These are phyloP conservation scores for Phytopythium kandeliae DNA, from an alignment of 352 stramenopile genomes.

Conservation along the genomic window DNA sequence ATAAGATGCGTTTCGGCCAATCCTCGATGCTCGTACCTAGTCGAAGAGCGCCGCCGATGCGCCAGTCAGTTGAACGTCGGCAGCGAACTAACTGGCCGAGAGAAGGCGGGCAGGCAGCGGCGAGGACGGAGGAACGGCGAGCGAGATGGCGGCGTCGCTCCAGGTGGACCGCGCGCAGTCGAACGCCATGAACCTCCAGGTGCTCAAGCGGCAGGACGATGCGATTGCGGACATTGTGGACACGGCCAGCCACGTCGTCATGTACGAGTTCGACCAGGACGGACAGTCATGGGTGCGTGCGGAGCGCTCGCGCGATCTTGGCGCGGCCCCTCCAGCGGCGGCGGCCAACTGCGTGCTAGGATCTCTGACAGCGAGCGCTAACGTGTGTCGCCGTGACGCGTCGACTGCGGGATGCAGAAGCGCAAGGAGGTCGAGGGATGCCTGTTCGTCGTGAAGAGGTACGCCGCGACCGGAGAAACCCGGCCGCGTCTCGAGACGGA, in stretches of 20 bases:
- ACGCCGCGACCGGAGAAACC: too few relatives aligned
- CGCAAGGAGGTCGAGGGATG: slow-evolving; percentile 84
- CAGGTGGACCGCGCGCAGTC: slow-evolving; percentile 77
- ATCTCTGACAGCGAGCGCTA: neutral
- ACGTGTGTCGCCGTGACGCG: neutral
- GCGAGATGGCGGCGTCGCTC: slow-evolving; percentile 35
- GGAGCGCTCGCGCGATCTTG: too few relatives aligned
- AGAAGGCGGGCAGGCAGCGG: too few relatives aligned
- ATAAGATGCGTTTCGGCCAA: neutral
- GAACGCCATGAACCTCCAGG: slow-evolving; percentile 84
- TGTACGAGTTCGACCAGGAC: slow-evolving; percentile 86
- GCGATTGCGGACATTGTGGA: slow-evolving; percentile 80
- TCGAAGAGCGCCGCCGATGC: neutral
- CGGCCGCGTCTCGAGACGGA: too few relatives aligned
- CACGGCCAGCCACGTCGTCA: slow-evolving; percentile 80
- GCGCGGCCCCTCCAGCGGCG: too few relatives aligned
- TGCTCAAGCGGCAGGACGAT: slow-evolving; percentile 78
- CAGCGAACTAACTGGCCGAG: too few relatives aligned
- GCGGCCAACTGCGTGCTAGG: too few relatives aligned
- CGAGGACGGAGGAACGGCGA: neutral
- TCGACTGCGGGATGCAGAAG: slow-evolving; percentile 41
- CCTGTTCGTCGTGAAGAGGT: slow-evolving; percentile 83
- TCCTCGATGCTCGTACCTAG: neutral
- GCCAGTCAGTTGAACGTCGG: neutral
- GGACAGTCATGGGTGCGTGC: slow-evolving; percentile 78